Evolutionary conservation across 805 yeast species (phyloP), one percentile per base, ranked within the genome.

Genomic region (Priceomyces medius): DNA sequence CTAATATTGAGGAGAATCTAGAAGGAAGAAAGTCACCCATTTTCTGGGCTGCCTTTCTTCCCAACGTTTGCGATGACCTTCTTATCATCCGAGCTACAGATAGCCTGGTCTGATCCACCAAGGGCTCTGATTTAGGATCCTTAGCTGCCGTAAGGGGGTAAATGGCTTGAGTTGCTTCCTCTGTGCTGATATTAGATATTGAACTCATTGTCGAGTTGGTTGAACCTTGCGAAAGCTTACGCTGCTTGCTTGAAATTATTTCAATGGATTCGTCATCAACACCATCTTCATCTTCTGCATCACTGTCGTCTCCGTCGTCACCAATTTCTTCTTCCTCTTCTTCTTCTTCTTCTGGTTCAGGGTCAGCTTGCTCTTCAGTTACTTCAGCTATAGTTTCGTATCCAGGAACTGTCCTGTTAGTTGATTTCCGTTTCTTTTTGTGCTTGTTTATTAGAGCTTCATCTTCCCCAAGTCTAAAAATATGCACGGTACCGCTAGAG

Each of bases 401-500:
- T 19, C 54, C 49, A 9, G 45, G 35, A 35, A 20, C 17, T 4
- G 37, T 4, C 20, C 43, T 48, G 10, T 40, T 45, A 29, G 48
- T 48, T 14, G 42, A 38, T 17, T 40, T 51, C 26, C 57, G 52
- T 37, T 58, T 64, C 28, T 55, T 51, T 38, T 56, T 58, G 35
- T 68, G 72, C 44, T 67, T 69, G 38, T 51, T 64, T 20, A 59
- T 71, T 34, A 70, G 52, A 2, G 73, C 61, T 52, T 70, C 75
- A 10, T 67, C 73, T 23, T 74, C 80, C 1, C 81, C 85, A 40
- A 90, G 63, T 43, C 89, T 76, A 71, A 91, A 93, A 28, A 93
- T 80, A 61, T 93, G 99, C 17, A 93, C 90, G 0, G 99, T 93
- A 33, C 87, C 95, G 16, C 95, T 88, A 2, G 95, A 80, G 20